Evolutionary conservation across 441 rosid species (phyloP).

Genomic region (Capsella rubella): DNA sequence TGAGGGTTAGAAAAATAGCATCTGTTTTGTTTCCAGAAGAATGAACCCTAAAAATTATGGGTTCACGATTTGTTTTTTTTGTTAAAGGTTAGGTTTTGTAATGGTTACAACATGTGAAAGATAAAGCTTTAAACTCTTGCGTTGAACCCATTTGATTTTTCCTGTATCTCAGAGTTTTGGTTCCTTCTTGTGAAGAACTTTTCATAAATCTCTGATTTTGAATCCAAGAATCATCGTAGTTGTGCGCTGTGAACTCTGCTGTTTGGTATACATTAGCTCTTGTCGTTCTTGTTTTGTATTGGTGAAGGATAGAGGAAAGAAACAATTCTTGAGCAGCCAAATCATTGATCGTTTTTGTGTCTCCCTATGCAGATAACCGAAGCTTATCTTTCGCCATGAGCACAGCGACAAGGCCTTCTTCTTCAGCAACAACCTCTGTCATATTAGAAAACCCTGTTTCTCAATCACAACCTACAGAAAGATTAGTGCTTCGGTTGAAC

Average conservation of each 20-base stretch:
- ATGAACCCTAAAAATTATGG: conserved; percentile 4
- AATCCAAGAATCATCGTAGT: too few relatives aligned
- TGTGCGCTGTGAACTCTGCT: too few relatives aligned
- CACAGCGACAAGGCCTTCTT: conserved; percentile 45
- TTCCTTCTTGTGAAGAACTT: not conserved
- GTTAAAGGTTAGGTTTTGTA: not conserved
- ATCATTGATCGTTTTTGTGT: conserved; percentile 14
- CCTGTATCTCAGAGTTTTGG: not conserved
- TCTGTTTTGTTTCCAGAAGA: not conserved
- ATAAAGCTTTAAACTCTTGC: not conserved
- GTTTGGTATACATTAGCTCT: conserved; percentile 4
- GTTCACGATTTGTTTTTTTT: not conserved
- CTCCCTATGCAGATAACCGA: conserved; percentile 22
- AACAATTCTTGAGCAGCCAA: not conserved
- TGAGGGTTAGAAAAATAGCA: not conserved
- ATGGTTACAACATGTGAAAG: not conserved
- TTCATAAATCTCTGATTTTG: not conserved
- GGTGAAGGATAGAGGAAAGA: not conserved
- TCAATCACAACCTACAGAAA: conserved; percentile 54
- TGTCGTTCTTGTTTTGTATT: conserved; percentile 8
- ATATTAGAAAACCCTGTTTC: conserved; percentile 52
- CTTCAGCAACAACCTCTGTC: conserved; percentile 58
- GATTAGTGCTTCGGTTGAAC: conserved; percentile 74
- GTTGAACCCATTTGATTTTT: not conserved
- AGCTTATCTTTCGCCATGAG: conserved; percentile 42